Percentiles rank a stretch among this genome's conserved stretches.
Evolutionary conservation across 2,329 filamentous ascomycete species (phyloP).

Genomic region (Parastagonospora nodorum): DNA sequence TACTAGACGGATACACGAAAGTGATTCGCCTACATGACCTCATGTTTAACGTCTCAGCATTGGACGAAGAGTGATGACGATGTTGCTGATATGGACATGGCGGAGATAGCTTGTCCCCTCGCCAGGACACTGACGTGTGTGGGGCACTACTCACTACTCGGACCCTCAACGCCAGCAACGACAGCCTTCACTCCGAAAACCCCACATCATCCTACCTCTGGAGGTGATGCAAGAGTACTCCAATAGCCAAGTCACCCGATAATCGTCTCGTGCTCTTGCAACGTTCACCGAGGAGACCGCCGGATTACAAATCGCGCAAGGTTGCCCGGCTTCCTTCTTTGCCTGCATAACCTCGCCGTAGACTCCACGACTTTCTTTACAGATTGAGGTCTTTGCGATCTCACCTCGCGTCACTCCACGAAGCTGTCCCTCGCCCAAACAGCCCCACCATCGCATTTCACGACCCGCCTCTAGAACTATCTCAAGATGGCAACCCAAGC

Average conservation of each 20-base stretch:
- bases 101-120: slow-evolving; percentile 9
- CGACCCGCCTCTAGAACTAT: neutral
- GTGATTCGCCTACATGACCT: too few species aligned
- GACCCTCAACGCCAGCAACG: slow-evolving; percentile 9
- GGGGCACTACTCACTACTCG: slow-evolving; percentile 20
- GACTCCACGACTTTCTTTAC: neutral
- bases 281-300: slow-evolving; percentile 22
- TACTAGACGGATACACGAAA: too few species aligned
- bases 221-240: slow-evolving; percentile 34
- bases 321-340: slow-evolving; percentile 5
- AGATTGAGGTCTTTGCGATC: neutral
- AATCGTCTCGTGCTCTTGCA: slow-evolving; percentile 36
- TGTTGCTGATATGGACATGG: slow-evolving; percentile 6
- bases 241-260: slow-evolving; percentile 8
- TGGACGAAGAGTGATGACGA: slow-evolving; percentile 6
- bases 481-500: slow-evolving; percentile 76
- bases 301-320: slow-evolving; percentile 2
- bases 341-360: neutral
- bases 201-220: slow-evolving; percentile 17
- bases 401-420: neutral
- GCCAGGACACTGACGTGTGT: slow-evolving; percentile 9
- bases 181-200: neutral
- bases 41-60: too few species aligned
- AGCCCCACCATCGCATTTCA: neutral
- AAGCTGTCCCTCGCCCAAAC: neutral